phyloP scores from a whole-genome alignment of 495 filamentous ascomycete genomes.

The Talaromyces wortmannii region DNA sequence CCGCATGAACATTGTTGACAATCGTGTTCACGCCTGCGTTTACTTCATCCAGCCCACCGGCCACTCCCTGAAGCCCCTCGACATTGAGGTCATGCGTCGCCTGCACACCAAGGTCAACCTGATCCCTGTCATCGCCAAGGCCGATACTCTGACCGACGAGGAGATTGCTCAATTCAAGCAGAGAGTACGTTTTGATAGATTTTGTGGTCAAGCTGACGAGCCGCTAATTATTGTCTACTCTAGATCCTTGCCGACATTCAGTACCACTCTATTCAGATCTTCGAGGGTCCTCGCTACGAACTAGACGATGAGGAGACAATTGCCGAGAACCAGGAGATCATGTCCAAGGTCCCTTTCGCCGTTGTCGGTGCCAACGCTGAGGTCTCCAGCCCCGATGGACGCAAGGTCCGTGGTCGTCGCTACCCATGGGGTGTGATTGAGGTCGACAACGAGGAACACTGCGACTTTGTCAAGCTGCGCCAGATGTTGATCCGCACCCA shows the following conservation, averaged over 20 bases:
- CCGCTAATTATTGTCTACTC: conserved; percentile 1
- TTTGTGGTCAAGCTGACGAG: background rate
- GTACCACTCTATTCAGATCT: conserved; percentile 95
- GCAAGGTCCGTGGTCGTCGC: conserved; percentile 88
- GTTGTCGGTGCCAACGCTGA: conserved; percentile 95
- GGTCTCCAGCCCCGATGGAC: conserved; percentile 83
- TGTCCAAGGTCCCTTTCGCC: conserved; percentile 99
- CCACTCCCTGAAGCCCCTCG: conserved; percentile 97
- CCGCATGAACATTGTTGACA: conserved; percentile 98
- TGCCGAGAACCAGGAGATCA: conserved; percentile 98
- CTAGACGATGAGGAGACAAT: conserved; percentile 99
- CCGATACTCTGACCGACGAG: conserved; percentile 95
- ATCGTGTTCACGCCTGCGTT: conserved; percentile 95
- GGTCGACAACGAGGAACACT: conserved; percentile 99
- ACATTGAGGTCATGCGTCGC: conserved; percentile 98
- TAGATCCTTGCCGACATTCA: conserved; percentile 97
- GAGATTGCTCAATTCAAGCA: conserved; percentile 92
- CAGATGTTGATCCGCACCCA: conserved; percentile 99
- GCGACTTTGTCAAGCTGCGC: conserved; percentile 98
- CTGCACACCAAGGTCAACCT: conserved; percentile 99
- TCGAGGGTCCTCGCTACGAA: conserved; percentile 96
- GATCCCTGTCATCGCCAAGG: conserved; percentile 97
- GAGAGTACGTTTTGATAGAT: conserved; percentile 48
- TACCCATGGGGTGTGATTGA: conserved; percentile 99
- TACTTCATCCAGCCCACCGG: conserved; percentile 99